Conservation (phyloP, 805 yeast genomes). For the Candida lessepsii region DNA sequence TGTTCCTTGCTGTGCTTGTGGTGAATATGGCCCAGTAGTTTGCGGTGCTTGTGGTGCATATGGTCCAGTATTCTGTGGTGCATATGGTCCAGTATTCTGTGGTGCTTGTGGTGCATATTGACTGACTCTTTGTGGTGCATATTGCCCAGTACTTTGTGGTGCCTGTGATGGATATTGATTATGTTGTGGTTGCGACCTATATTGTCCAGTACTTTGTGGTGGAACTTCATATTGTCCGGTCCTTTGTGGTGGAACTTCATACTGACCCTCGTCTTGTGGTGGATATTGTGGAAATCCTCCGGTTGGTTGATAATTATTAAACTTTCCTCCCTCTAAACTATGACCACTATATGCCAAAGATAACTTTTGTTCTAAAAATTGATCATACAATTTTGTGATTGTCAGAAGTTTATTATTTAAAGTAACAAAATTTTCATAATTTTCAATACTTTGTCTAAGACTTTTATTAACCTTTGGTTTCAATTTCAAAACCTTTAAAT, state of each 20-base stretch:
- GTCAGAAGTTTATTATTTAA: constrained; percentile 78
- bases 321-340: background rate
- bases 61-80: background rate
- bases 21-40: too few species aligned
- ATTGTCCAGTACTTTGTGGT: background rate
- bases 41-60: background rate
- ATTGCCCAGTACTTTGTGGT: constrained; percentile 2
- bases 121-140: background rate
- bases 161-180: too few species aligned
- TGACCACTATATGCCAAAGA: constrained; percentile 37
- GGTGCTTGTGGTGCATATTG: background rate
- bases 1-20: too few species aligned
- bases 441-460: constrained; percentile 54
- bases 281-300: background rate
- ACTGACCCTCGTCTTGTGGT: background rate
- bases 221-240: background rate
- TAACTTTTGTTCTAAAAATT: constrained; percentile 56
- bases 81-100: constrained; percentile 1
- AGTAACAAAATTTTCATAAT: constrained; percentile 65
- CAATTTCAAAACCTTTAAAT: constrained; percentile 55
- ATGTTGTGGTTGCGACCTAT: too few species aligned
- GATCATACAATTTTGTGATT: constrained; percentile 73
- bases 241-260: background rate
- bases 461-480: constrained; percentile 70
- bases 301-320: constrained; percentile 1